Base-by-base conservation (phyloP, 108 stramenopile species). In the Skeletonema tropicum region DNA sequence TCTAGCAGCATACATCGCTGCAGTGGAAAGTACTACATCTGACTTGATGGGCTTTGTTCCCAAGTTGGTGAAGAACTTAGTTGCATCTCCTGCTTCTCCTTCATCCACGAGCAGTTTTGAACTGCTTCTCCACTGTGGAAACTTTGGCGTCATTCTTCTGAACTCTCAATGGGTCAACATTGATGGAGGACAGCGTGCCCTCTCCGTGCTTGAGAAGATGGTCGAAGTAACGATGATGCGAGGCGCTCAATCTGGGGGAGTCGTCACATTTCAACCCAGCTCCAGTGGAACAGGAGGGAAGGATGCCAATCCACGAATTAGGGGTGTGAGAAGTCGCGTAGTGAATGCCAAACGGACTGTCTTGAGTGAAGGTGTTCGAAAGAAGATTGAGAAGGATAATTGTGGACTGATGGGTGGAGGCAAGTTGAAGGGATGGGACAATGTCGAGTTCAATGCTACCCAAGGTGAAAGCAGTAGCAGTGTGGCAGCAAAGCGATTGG, bases 161-260 rank as follows among this genome's bases (percentile, higher is more conserved):
- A 84, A 88, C 65, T 75, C 84, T 4, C 13, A 32, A 19, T 92
- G 91, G 91, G 49, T 83, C 17, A 36, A 59, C 11, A 48, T 73
- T 15, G 80, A 78, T n/a, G 60, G 71, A 21, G 86, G 86, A 9
- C 59, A 82, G n/a, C 36, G 69, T 5, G 87, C 88, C 3, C 64
- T 89, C 45, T 83, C 83, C 62, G 59, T 86, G 11, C 42, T 92
- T 45, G 86, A 89, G 49, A 78, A 86, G 62, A 88, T 92, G 88
- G 66, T 89, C 15, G 46, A 85, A 31, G 84, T 92, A 15, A 92
- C 91, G 23, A 92, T 92, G 91, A 89, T 92, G 88, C 62, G 91
- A 38, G 91, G 91, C 17, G 91, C 91, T 0, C 91, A 91, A 69
- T 86, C 88, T 55, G 90, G 90, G 55, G 87, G 87, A 10, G 86